phyloP scores from a whole-genome alignment of 257 asterid species.

The Solanum clarkiae region DNA sequence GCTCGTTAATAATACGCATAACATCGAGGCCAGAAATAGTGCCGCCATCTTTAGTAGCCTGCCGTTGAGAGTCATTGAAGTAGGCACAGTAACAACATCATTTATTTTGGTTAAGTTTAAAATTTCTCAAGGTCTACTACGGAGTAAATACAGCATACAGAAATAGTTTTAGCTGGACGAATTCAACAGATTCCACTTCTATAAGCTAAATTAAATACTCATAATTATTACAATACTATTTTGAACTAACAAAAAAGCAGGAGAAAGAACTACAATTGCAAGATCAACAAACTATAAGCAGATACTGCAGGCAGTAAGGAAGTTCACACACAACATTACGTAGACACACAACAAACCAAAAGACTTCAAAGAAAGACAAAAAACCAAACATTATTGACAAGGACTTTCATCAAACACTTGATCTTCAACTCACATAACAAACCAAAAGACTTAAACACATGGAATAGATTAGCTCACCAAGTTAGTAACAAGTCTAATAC shows the following conservation, averaged over 20 bases:
- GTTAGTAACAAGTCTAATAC: neutral
- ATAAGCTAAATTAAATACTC: neutral
- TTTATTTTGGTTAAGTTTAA: neutral
- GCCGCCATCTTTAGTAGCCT: constrained; percentile 35
- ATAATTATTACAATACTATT: neutral
- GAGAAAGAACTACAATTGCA: neutral
- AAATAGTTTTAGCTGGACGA: neutral
- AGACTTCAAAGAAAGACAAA: too few species aligned
- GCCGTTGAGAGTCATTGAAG: constrained; percentile 10
- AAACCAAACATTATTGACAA: too few species aligned
- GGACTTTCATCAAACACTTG: too few species aligned
- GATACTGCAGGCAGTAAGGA: neutral
- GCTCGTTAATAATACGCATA: constrained; percentile 29
- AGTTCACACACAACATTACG: too few species aligned
- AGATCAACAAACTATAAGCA: neutral
- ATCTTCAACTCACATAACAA: too few species aligned
- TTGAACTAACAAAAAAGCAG: neutral
- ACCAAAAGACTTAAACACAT: neutral
- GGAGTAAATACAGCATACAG: neutral
- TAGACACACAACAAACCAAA: too few species aligned
- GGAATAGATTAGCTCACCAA: neutral
- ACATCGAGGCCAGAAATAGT: constrained; percentile 22
- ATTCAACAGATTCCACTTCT: neutral
- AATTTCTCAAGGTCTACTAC: neutral
- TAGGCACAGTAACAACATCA: constrained; percentile 20